phyloP scores from a whole-genome alignment of 2,329 filamentous ascomycete species.

The Xylariaceae sp. region DNA sequence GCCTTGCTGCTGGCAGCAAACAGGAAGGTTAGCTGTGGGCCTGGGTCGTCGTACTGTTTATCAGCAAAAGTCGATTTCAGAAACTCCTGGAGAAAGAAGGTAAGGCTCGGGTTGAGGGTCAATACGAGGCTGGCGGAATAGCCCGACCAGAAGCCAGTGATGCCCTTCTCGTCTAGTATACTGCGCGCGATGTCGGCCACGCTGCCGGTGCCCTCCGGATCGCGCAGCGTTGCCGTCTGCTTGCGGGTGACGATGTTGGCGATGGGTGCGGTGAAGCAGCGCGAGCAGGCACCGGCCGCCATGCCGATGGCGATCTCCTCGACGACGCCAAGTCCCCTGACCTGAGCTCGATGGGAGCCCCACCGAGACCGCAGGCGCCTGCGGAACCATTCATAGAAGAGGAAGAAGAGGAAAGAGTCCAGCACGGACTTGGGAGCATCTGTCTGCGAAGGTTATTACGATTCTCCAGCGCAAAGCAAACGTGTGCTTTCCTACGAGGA shows the following conservation, averaged over 20 bases:
- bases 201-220: slow-evolving; percentile 28
- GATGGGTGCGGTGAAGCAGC: slow-evolving; percentile 72
- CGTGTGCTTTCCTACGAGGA: too few species aligned
- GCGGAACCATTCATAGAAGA: slow-evolving; percentile 61
- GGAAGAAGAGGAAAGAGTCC: slow-evolving; percentile 82
- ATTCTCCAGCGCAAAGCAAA: too few species aligned
- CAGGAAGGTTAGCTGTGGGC: slow-evolving; percentile 36
- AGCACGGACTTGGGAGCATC: slow-evolving; percentile 63
- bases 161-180: slow-evolving; percentile 64
- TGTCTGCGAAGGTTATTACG: too few species aligned
- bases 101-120: slow-evolving; percentile 80
- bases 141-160: slow-evolving; percentile 78
- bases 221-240: slow-evolving; percentile 55
- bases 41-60: slow-evolving; percentile 33
- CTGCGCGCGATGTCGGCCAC: slow-evolving; percentile 54
- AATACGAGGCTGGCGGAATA: slow-evolving; percentile 76
- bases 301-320: slow-evolving; percentile 73
- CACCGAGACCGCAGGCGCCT: slow-evolving; percentile 8
- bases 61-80: slow-evolving; percentile 54
- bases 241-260: slow-evolving; percentile 77
- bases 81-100: slow-evolving; percentile 74
- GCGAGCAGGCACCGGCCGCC: slow-evolving; percentile 67
- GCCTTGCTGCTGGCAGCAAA: slow-evolving; percentile 73
- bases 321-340: slow-evolving; percentile 46
- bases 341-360: slow-evolving; percentile 7